Conservation (phyloP, 495 filamentous ascomycete species). For the Xylaria sp. region DNA sequence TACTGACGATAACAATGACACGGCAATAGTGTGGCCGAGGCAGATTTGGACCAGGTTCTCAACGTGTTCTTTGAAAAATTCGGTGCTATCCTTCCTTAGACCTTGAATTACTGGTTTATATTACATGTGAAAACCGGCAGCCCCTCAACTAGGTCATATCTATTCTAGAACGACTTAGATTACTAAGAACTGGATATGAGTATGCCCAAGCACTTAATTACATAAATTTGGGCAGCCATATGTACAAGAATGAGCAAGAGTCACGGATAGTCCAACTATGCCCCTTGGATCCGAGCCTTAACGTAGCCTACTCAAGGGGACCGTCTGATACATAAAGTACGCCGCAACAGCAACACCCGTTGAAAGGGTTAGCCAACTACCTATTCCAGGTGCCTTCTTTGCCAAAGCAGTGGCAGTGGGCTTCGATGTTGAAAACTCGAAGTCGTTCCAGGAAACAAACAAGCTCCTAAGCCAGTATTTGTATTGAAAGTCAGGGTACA, state of each 20-base stretch:
- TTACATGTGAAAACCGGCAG: no score
- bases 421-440: constrained; percentile 21
- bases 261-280: neutral
- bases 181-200: neutral
- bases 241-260: neutral
- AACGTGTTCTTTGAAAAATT: no score
- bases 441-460: constrained; percentile 49
- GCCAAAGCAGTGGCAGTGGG: constrained; percentile 5
- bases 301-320: neutral
- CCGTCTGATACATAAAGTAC: neutral
- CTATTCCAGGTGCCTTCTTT: constrained; percentile 6
- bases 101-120: no score
- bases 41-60: no score
- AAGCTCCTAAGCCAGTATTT: constrained; percentile 47
- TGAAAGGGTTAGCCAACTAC: constrained; percentile 8
- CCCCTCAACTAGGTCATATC: no score
- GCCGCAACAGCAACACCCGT: constrained; percentile 17
- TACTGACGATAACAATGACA: no score
- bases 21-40: no score
- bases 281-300: neutral
- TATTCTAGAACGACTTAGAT: no score
- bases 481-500: constrained; percentile 53
- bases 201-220: neutral
- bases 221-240: neutral
- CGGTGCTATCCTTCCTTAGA: no score